Percentiles rank a stretch among this genome's conserved stretches.
Evolutionary conservation across 805 yeast species (phyloP).

Genomic region (Wickerhamomyces mucosus): DNA sequence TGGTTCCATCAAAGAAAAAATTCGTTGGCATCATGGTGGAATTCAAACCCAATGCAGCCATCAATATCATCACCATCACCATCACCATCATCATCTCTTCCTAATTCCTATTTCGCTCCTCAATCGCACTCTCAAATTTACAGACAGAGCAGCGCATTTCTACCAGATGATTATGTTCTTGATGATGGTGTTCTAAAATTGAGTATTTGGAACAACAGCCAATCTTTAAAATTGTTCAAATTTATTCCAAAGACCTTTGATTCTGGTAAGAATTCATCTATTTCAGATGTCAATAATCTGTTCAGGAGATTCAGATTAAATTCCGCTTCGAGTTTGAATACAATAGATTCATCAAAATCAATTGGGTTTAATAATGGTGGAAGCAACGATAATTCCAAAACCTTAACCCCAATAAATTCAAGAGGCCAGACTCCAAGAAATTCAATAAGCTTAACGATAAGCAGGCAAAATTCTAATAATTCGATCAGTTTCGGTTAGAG

Average conservation of each 20-base stretch:
- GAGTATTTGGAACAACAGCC: constrained; percentile 13
- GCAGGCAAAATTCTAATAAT: constrained; percentile 3
- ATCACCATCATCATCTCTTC: constrained; percentile 1
- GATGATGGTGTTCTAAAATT: constrained; percentile 13
- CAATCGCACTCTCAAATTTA: too few species aligned
- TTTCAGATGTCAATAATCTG: constrained; percentile 31
- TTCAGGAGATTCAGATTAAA: constrained; percentile 28
- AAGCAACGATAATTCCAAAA: not conserved
- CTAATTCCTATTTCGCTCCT: constrained; percentile 5
- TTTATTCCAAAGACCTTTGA: constrained; percentile 31
- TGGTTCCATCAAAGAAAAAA: constrained; percentile 18
- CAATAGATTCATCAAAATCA: constrained; percentile 12
- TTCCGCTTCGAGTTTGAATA: constrained; percentile 17
- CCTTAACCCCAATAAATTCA: constrained; percentile 17
- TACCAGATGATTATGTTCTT: constrained; percentile 4
- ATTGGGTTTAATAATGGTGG: not conserved
- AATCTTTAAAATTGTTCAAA: constrained; percentile 17
- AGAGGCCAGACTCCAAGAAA: constrained; percentile 13
- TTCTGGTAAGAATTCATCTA: constrained; percentile 17
- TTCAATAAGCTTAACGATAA: constrained; percentile 1
- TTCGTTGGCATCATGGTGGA: not conserved
- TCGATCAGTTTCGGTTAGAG: too few species aligned
- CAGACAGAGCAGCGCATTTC: constrained; percentile 4
- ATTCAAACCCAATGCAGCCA: not conserved
- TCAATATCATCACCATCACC: constrained; percentile 2